These are phyloP conservation scores for Plasmodium relictum DNA, from an alignment of 169 alveolate species.

Conservation along the genomic window DNA sequence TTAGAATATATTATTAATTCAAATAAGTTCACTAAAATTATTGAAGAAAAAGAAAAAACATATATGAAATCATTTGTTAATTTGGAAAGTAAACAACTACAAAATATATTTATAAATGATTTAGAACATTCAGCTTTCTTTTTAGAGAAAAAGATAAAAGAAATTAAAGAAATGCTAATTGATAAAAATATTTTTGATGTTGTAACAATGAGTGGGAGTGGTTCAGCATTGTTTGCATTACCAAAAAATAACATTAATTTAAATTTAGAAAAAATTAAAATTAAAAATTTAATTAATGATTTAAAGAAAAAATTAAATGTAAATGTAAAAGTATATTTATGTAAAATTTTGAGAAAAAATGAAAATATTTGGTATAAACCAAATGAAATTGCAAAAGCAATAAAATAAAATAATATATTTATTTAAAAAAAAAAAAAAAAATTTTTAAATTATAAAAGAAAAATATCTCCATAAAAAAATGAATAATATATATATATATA, in stretches of 20 bases:
- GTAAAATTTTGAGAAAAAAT: slow-evolving; percentile 25
- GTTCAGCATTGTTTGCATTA: slow-evolving; percentile 60
- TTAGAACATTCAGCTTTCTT: slow-evolving; percentile 56
- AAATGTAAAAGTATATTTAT: slow-evolving; percentile 33
- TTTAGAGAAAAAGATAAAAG: slow-evolving; percentile 28
- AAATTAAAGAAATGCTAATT: slow-evolving; percentile 25
- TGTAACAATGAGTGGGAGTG: slow-evolving; percentile 77
- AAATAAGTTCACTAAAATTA: slow-evolving; percentile 6
- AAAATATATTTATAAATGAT: slow-evolving; percentile 45
- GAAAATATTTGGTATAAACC: slow-evolving; percentile 40
- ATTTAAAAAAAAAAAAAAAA: neutral
- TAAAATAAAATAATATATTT: neutral
- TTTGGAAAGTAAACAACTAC: slow-evolving; percentile 6
- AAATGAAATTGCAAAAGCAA: slow-evolving; percentile 24
- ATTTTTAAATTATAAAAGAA: no score
- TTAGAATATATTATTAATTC: slow-evolving; percentile 18
- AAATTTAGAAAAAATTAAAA: slow-evolving; percentile 6
- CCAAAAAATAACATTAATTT: slow-evolving; percentile 35
- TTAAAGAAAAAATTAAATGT: slow-evolving; percentile 22
- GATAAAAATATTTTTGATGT: slow-evolving; percentile 43
- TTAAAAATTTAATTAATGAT: slow-evolving; percentile 39
- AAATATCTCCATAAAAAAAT: neutral
- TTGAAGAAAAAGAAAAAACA: slow-evolving; percentile 26
- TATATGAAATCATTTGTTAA: slow-evolving; percentile 23
- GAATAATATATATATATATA: neutral